Base-by-base conservation (phyloP, 805 yeast species). In the Starmerella riodocensis region DNA sequence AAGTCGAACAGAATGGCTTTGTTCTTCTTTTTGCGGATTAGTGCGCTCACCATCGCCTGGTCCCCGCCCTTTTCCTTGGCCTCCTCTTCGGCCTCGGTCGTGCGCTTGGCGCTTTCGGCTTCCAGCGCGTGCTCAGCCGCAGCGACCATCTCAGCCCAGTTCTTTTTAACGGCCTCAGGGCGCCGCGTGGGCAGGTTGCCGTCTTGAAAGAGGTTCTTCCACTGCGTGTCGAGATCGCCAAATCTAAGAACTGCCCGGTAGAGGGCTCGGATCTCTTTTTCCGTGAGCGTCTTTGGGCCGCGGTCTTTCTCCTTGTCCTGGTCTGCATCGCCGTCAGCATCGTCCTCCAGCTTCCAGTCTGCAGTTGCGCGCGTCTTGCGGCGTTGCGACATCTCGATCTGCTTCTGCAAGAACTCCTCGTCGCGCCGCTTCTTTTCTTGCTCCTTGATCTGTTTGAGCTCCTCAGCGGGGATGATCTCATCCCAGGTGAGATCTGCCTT, bases 401-500 rank as follows among this genome's bases (percentile, higher is more conserved):
- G 97, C 51, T 85, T 88, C 54, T 84, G 76, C 41, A 91, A 69
- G 54, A 74, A 86, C 48, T 75, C 79, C 47, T 88, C 96, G 49
- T 91, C 96, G 32, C 77, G 71, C 37, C 80, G 71, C 57, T 76
- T 78, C 66, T 79, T 77, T 57, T 91, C 98, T 40, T 85, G 94
- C 48, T 81, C 94, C 57, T 91, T 91, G 52, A 91, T 68, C 57
- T 80, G 83, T 44, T 75, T 70, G 47, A 93, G 67, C 59, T 91
- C 98, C 32, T 82, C 94, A 48, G 83, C 86, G 0, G 99, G 99
- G 53, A 91, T 91, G 51, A 91, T 91, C 59, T 91, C 99, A 63
- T 91, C 97, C 99, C 99, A 91, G 48, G 85, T 93, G 45, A 88
- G 85, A 59, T 88, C 95, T 1, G 98, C 97, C 64, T 91, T 91